Percentiles rank a stretch among this genome's conserved stretches.
phyloP scores from a whole-genome alignment of 2,329 filamentous ascomycete genomes.

The Daldinia sp. region DNA sequence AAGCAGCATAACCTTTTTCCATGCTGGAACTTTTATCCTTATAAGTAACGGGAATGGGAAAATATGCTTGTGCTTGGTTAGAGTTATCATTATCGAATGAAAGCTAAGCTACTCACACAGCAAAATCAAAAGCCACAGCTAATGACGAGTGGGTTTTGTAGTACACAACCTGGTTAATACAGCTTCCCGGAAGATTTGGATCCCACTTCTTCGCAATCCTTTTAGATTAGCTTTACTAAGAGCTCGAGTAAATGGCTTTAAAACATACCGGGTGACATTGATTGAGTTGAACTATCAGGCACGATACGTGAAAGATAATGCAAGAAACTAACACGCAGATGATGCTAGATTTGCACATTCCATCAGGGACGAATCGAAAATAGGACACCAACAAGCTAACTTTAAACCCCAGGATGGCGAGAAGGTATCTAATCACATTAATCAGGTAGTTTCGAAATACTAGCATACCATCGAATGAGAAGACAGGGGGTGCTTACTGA shows the following conservation, averaged over 20 bases:
- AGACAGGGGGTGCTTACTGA: slow-evolving; percentile 17
- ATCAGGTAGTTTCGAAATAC: neutral
- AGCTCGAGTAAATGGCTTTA: neutral
- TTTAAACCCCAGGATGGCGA: slow-evolving; percentile 29
- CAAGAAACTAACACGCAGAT: slow-evolving; percentile 14
- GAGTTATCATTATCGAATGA: neutral
- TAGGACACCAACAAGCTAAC: slow-evolving; percentile 22
- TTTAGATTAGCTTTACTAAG: neutral
- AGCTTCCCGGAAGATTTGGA: slow-evolving; percentile 11
- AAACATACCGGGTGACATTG: slow-evolving; percentile 24
- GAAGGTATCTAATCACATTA: slow-evolving; percentile 17
- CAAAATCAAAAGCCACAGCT: slow-evolving; percentile 26
- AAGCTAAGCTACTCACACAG: slow-evolving; percentile 19
- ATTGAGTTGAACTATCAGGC: slow-evolving; percentile 21
- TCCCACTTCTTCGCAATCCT: slow-evolving; percentile 25
- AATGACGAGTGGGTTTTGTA: slow-evolving; percentile 13
- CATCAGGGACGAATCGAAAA: slow-evolving; percentile 19
- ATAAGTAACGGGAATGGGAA: slow-evolving; percentile 27
- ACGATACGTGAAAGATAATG: slow-evolving; percentile 18
- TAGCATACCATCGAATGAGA: neutral
- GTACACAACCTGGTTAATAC: slow-evolving; percentile 9
- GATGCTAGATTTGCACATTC: slow-evolving; percentile 19
- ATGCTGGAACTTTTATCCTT: slow-evolving; percentile 13
- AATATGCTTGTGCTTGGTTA: slow-evolving; percentile 23
- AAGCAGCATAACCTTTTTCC: slow-evolving; percentile 22